phyloP scores from a whole-genome alignment of 2,329 filamentous ascomycete species.

The Paracoccidioides lutzii region DNA sequence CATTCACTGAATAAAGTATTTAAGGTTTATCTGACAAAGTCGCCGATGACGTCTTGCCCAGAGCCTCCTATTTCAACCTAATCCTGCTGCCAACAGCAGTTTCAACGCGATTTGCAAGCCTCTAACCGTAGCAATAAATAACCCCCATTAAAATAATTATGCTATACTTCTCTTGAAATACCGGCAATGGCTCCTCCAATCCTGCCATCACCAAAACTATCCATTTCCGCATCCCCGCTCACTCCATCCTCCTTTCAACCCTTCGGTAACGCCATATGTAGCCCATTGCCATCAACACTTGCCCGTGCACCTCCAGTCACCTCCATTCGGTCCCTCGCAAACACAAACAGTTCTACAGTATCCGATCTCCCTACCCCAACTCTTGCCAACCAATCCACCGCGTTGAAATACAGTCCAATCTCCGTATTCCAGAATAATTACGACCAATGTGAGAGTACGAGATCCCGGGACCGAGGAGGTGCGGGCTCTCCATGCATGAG shows the following conservation, averaged over 20 bases:
- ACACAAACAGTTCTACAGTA: constrained; percentile 15
- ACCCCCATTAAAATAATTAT: not conserved
- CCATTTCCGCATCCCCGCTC: constrained; percentile 51
- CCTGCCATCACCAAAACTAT: constrained; percentile 21
- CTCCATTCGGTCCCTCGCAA: constrained; percentile 30
- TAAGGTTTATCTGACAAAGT: too few relatives aligned
- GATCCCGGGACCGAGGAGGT: constrained; percentile 25
- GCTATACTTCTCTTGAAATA: not conserved
- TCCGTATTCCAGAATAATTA: constrained; percentile 64
- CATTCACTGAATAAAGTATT: too few relatives aligned
- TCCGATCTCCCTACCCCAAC: constrained; percentile 35
- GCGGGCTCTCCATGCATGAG: constrained; percentile 40
- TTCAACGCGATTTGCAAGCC: not conserved
- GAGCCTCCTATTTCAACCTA: not conserved
- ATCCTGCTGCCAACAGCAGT: not conserved
- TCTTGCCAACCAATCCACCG: constrained; percentile 72
- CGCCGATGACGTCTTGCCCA: not conserved
- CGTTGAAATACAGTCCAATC: constrained; percentile 73
- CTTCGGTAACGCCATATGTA: constrained; percentile 74
- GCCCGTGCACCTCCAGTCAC: constrained; percentile 28
- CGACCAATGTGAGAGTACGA: constrained; percentile 35
- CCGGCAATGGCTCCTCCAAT: constrained; percentile 21
- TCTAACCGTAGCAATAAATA: not conserved
- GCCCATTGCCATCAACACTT: constrained; percentile 49
- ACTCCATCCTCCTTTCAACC: constrained; percentile 55